phyloP scores from a whole-genome alignment of 2,329 filamentous ascomycete species.

The Curvularia spicifera region DNA sequence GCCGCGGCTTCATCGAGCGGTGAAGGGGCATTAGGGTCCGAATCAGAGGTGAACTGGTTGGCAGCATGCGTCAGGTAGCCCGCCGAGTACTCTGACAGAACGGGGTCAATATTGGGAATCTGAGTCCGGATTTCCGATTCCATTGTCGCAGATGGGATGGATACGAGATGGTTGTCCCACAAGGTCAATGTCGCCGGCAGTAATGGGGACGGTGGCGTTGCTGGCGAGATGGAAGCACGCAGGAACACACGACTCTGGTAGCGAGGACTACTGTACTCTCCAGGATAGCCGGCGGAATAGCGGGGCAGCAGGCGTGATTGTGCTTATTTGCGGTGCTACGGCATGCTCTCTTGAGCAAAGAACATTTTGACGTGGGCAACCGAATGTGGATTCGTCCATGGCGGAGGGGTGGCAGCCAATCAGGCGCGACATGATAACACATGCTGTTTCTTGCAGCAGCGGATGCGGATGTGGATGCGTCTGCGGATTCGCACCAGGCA shows the following conservation, averaged over 20 bases:
- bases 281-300: slow-evolving; percentile 19
- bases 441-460: slow-evolving; percentile 3
- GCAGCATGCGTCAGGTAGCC: slow-evolving; percentile 95
- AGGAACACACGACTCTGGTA: slow-evolving; percentile 25
- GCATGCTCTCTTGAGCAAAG: slow-evolving; percentile 25
- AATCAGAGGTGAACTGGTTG: slow-evolving; percentile 77
- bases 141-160: slow-evolving; percentile 61
- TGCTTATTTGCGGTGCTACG: slow-evolving; percentile 29
- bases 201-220: slow-evolving; percentile 33
- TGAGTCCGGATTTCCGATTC: slow-evolving; percentile 85
- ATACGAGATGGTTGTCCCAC: slow-evolving; percentile 27
- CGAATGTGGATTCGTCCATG: slow-evolving; percentile 27
- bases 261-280: slow-evolving; percentile 3
- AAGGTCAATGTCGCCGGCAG: slow-evolving; percentile 19
- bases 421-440: slow-evolving; percentile 22
- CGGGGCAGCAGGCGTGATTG: slow-evolving; percentile 29
- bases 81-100: slow-evolving; percentile 89
- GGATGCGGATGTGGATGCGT: slow-evolving; percentile 10
- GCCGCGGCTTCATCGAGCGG: slow-evolving; percentile 84
- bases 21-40: slow-evolving; percentile 70
- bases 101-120: slow-evolving; percentile 84
- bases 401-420: slow-evolving; percentile 32
- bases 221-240: slow-evolving; percentile 23
- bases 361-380: slow-evolving; percentile 30
- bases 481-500: slow-evolving; percentile 19